Percentiles rank a stretch among this genome's conserved stretches.
These are phyloP conservation scores for Penicillium roqueforti DNA, from an alignment of 495 filamentous ascomycete genomes.

Conservation along the genomic window DNA sequence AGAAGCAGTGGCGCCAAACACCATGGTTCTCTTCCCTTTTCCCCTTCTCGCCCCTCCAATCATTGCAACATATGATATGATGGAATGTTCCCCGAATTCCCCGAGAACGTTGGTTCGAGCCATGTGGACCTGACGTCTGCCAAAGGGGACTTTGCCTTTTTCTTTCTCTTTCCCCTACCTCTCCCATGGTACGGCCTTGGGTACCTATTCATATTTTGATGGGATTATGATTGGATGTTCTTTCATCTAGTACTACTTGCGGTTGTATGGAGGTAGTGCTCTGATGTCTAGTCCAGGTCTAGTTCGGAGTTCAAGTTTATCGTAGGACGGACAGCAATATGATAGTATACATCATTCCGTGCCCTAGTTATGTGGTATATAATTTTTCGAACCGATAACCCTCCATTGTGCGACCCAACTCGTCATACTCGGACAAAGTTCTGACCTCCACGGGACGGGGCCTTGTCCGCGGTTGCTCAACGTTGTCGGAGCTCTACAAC, in stretches of 20 bases:
- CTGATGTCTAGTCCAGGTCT: background rate
- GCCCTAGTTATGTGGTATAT: too few species aligned
- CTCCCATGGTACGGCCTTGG: background rate
- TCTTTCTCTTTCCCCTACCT: background rate
- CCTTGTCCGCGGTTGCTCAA: conserved; percentile 4
- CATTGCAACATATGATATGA: background rate
- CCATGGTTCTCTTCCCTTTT: background rate
- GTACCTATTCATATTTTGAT: background rate
- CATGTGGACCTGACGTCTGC: conserved; percentile 31
- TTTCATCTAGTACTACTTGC: background rate
- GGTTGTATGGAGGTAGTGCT: background rate
- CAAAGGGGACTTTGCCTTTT: background rate
- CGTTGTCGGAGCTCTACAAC: background rate
- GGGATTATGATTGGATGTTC: background rate
- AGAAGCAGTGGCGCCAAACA: background rate
- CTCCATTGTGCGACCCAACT: background rate
- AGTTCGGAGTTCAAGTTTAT: conserved; percentile 3
- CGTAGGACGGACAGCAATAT: background rate
- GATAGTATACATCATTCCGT: background rate
- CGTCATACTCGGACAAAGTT: conserved; percentile 14
- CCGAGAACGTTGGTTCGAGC: conserved; percentile 5
- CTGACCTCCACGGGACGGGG: conserved; percentile 1
- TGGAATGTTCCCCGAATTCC: conserved; percentile 14
- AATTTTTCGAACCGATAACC: background rate
- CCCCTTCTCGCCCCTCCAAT: conserved; percentile 1